Base-by-base conservation (phyloP, 176 grass and related monocot genomes). In the Dendrocalamus sinicus region DNA sequence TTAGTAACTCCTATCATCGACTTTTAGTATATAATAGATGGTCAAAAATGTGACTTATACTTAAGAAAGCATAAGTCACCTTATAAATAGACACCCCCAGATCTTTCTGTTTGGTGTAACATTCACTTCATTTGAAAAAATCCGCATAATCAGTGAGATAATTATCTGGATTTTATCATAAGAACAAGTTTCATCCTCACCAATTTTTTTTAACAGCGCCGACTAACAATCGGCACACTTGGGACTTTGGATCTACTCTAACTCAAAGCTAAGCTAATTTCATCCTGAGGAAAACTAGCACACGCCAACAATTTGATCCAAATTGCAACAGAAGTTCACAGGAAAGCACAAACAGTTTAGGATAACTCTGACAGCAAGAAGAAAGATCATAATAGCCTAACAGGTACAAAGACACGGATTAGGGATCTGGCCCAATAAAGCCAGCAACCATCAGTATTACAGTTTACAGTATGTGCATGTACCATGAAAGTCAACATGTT, bases 261-360 rank as follows among this genome's bases (percentile, higher is more conserved):
- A 57, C 19, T 52, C 10, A 8, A 70, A 70, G 14, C n/a, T 63
- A 75, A 71, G 54, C 37, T 73, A 67, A 84, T 80, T 72, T 37
- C 55, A 41, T 71, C 47, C 28, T 46, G 8, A 32, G n/a, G 35
- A 39, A 75, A 16, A 0, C 0, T 50, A 35, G n/a, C 44, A 81
- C 26, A 59, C 7, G 9, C 17, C 61, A 67, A 58, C 60, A 60
- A 48, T 26, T 59, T 48, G 12, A 26, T 51, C 4, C 26, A 69
- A 58, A 76, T 23, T n/a, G 5, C 10, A 70, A 14, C 23, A 65
- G 8, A 48, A 10, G 24, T 10, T 76, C 30, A 79, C 20, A 59
- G 9, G 26, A 41, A 88, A 88, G 17, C 32, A 40, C 16, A 67
- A 37, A 0, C 60, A 73, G 47, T 70, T 69, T 39, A 76, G 19